Evolutionary conservation across 495 filamentous ascomycete genomes (phyloP).

Genomic region (Xylaria intraflava): DNA sequence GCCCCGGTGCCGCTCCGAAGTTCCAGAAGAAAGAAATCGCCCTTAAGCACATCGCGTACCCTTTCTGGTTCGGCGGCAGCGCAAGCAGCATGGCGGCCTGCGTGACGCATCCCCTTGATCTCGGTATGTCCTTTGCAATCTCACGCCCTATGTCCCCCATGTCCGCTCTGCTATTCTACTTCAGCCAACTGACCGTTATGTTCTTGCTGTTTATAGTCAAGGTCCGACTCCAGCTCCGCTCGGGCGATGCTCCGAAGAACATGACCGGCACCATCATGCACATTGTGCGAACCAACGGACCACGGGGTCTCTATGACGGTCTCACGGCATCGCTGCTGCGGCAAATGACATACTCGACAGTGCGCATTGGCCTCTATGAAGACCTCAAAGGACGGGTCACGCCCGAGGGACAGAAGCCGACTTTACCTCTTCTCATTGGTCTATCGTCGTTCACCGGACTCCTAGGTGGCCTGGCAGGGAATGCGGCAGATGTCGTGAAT

Average conservation of each 20-base stretch:
- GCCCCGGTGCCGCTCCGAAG: slow-evolving; percentile 16
- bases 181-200: slow-evolving; percentile 13
- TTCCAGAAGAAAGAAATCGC: slow-evolving; percentile 21
- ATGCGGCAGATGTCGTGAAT: slow-evolving; percentile 92
- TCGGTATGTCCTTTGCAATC: slow-evolving; percentile 45
- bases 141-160: background rate
- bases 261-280: slow-evolving; percentile 80
- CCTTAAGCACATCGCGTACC: slow-evolving; percentile 51
- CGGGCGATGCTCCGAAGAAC: slow-evolving; percentile 55
- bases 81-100: slow-evolving; percentile 84
- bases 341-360: slow-evolving; percentile 87
- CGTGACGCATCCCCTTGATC: slow-evolving; percentile 86
- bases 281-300: slow-evolving; percentile 56
- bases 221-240: slow-evolving; percentile 82
- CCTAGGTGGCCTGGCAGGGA: slow-evolving; percentile 82
- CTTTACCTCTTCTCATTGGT: slow-evolving; percentile 65
- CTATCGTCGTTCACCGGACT: slow-evolving; percentile 81
- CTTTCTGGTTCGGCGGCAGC: slow-evolving; percentile 93
- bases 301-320: slow-evolving; percentile 75
- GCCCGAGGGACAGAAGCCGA: slow-evolving; percentile 48
- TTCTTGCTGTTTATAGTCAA: slow-evolving; percentile 26
- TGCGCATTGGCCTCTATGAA: slow-evolving; percentile 91
- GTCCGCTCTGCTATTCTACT: background rate
- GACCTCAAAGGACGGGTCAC: slow-evolving; percentile 64
- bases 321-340: slow-evolving; percentile 88